Base-by-base conservation (phyloP, 257 asterid species). In the Salvia hispanica region DNA sequence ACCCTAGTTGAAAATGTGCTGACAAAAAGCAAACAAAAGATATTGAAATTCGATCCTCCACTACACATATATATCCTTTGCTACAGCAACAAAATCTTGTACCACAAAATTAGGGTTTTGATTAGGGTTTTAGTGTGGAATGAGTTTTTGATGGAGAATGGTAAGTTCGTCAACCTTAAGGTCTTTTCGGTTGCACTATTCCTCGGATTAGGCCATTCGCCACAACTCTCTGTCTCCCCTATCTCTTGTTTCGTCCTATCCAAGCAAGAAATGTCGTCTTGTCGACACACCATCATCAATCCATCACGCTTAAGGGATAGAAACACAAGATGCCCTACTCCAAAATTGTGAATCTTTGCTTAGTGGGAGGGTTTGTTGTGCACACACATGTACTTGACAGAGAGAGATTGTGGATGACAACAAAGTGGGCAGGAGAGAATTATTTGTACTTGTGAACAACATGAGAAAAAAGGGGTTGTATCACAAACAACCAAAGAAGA, bases 161-260 rank as follows among this genome's bases (percentile, higher is more conserved):
- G 1, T 1, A 25, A 25, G 31, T 25, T 25, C 67, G 85, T 84
- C 89, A 84, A 86, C 91, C 69, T 76, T 76, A 59, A 79, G 74
- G 84, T 88, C 93, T 82, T 74, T 66, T 85, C 93, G 58, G 50
- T 57, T 46, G 39, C 18, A 75, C 83, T 77, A 81, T 80, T 84
- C 83, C 82, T 79, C 47, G 81, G 84, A 84, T 76, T 75, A 80
- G 84, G 83, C 83, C 81, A 73, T 56, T 73, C 72, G 62, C 84
- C 88, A 86, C 87, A 73, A 80, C 50, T 55, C 66, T 18, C 1
- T 82, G 85, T 78, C 80, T 56, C 70, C 61, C 63, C 21, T 55
- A 28, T 66, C 46, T 57, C 74, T 67, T 70, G 79, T 76, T 67
- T 70, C 72, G 81, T 83, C 76, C 31, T 69, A 64, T 77, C 68